Percentiles rank a stretch among this genome's conserved stretches.
Conservation (phyloP, 2,329 filamentous ascomycete genomes). For the Gyromitra esculenta region DNA sequence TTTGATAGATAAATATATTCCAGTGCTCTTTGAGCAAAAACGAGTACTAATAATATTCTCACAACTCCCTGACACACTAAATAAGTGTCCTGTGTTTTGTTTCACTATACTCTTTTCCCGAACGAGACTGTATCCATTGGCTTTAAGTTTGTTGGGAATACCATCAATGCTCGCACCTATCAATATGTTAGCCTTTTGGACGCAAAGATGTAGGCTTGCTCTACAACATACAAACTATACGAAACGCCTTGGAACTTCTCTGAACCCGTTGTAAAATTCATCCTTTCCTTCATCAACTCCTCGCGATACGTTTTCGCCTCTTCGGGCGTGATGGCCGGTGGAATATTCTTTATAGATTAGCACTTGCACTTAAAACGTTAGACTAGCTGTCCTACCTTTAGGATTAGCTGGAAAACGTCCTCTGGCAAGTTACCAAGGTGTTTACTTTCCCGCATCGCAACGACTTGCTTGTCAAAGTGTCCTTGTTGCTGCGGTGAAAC, state of each 20-base stretch:
- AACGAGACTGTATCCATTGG: neutral
- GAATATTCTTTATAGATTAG: conserved; percentile 1
- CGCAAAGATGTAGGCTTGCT: neutral
- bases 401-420: conserved; percentile 53
- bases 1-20: neutral
- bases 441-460: conserved; percentile 56
- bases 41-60: neutral
- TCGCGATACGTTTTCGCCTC: conserved; percentile 61
- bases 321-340: conserved; percentile 59
- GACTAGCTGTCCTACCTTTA: conserved; percentile 35
- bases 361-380: neutral
- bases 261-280: conserved; percentile 33
- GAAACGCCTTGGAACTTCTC: neutral
- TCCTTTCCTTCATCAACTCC: conserved; percentile 62
- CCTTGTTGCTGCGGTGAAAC: conserved; percentile 65
- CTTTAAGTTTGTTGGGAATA: neutral
- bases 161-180: conserved; percentile 2
- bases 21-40: neutral
- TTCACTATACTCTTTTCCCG: neutral
- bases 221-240: neutral
- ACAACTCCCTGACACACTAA: neutral
- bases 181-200: neutral
- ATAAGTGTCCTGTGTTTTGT: too few species aligned
- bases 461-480: conserved; percentile 61
- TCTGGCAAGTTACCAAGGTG: conserved; percentile 49